phyloP scores from a whole-genome alignment of 2,329 filamentous ascomycete genomes.

The Pleochaeta shiraiana region DNA sequence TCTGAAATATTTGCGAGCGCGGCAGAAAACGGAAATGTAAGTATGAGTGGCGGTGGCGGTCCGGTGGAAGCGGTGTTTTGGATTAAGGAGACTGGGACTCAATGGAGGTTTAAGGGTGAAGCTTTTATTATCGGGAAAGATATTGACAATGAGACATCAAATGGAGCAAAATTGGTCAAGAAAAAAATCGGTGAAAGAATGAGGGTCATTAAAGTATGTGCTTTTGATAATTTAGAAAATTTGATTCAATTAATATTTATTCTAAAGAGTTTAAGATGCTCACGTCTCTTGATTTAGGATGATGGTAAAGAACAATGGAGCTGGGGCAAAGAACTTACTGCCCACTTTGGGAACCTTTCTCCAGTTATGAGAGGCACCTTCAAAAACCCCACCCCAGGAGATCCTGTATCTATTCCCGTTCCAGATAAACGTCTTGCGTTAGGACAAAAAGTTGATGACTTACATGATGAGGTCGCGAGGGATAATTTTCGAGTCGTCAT shows the following conservation, averaged over 20 bases:
- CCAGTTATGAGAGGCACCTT: conserved; percentile 62
- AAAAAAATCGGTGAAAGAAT: conserved; percentile 39
- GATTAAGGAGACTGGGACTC: conserved; percentile 44
- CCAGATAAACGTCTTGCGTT: conserved; percentile 22
- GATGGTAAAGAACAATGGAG: conserved; percentile 28
- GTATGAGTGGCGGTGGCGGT: conserved; percentile 35
- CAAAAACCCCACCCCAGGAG: conserved; percentile 42
- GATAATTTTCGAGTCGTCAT: conserved; percentile 60
- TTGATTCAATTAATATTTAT: background rate
- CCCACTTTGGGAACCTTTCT: conserved; percentile 73
- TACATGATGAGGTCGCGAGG: conserved; percentile 40
- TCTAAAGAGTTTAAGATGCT: background rate
- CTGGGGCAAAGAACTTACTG: conserved; percentile 60
- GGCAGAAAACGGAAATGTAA: conserved; percentile 23
- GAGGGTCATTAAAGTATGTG: conserved; percentile 24
- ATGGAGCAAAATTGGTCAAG: conserved; percentile 34
- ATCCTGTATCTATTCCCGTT: conserved; percentile 30
- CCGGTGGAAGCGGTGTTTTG: conserved; percentile 72
- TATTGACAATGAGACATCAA: conserved; percentile 29
- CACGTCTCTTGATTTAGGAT: conserved; percentile 6
- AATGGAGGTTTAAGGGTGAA: conserved; percentile 67
- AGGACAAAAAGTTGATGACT: conserved; percentile 37
- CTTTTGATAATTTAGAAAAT: background rate
- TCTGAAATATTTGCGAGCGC: conserved; percentile 40
- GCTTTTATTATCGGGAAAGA: conserved; percentile 57